Evolutionary conservation across 2,329 filamentous ascomycete genomes (phyloP).

Genomic region (Colletotrichum spinosum): DNA sequence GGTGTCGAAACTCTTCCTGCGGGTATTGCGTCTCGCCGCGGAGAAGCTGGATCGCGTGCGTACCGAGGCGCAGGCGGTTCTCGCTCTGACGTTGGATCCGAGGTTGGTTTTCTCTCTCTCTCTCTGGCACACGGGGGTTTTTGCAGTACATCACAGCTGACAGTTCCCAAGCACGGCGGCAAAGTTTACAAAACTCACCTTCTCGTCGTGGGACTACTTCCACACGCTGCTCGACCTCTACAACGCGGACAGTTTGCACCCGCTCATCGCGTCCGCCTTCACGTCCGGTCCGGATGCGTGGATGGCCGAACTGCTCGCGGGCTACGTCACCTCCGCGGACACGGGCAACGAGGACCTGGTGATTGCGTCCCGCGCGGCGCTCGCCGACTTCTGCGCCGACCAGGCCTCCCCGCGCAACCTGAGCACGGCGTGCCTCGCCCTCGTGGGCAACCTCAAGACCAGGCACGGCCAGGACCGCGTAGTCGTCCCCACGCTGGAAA

Average conservation of each 20-base stretch:
- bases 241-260: conserved; percentile 47
- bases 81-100: conserved; percentile 57
- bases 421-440: conserved; percentile 59
- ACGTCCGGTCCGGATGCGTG: conserved; percentile 49
- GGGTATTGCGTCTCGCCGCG: conserved; percentile 75
- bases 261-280: conserved; percentile 51
- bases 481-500: conserved; percentile 80
- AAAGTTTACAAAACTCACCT: conserved; percentile 54
- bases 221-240: conserved; percentile 62
- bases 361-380: conserved; percentile 73
- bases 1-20: conserved; percentile 57
- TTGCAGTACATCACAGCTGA: conserved; percentile 26
- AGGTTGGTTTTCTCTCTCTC: conserved; percentile 52
- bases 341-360: conserved; percentile 82
- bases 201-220: conserved; percentile 73
- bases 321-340: conserved; percentile 79
- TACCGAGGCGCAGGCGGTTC: conserved; percentile 68
- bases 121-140: not conserved
- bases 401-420: conserved; percentile 50
- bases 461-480: conserved; percentile 75
- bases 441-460: conserved; percentile 65
- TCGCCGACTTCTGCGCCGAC: conserved; percentile 65
- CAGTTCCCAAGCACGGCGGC: conserved; percentile 47
- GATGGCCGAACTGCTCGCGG: conserved; percentile 69
- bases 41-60: conserved; percentile 94